Evolutionary conservation across 129 eudicot species (phyloP).

Genomic region (Kitagawia praeruptora): DNA sequence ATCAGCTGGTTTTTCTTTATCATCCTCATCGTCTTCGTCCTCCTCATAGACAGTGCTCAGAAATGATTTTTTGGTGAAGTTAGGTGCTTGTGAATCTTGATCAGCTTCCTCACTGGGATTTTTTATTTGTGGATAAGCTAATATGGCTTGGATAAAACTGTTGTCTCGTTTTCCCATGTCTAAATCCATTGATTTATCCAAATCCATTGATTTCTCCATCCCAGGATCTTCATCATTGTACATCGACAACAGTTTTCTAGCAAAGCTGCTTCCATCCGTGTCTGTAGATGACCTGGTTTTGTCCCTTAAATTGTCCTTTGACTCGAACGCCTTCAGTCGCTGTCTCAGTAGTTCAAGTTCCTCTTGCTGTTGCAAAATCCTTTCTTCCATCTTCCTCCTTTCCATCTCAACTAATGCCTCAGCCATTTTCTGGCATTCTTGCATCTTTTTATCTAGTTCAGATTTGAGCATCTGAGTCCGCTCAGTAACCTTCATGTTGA

Average conservation of each 20-base stretch:
- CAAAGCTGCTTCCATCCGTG: constrained; percentile 48
- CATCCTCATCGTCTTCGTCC: constrained; percentile 50
- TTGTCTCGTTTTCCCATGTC: constrained; percentile 41
- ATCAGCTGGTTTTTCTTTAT: constrained; percentile 24
- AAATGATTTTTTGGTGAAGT: constrained; percentile 28
- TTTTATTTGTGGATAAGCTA: constrained; percentile 25
- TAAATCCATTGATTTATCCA: constrained; percentile 66
- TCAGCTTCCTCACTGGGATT: constrained; percentile 21
- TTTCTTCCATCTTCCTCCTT: constrained; percentile 73
- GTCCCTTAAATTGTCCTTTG: constrained; percentile 38
- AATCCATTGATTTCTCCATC: constrained; percentile 98
- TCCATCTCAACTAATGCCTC: constrained; percentile 69
- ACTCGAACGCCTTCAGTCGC: constrained; percentile 76
- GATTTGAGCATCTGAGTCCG: constrained; percentile 41
- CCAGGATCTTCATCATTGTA: constrained; percentile 71
- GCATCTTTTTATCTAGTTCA: constrained; percentile 66
- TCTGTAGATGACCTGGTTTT: constrained; percentile 22
- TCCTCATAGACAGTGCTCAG: constrained; percentile 90
- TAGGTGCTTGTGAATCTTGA: constrained; percentile 21
- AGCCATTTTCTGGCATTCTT: constrained; percentile 78
- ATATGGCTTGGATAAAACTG: constrained; percentile 21
- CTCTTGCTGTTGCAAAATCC: constrained; percentile 46
- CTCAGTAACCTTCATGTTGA: constrained; percentile 56
- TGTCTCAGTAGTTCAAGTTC: constrained; percentile 64
- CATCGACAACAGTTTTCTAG: constrained; percentile 47